These are phyloP conservation scores for Suillus sp. DNA, from an alignment of 768 basidiomycete species.

Conservation along the genomic window DNA sequence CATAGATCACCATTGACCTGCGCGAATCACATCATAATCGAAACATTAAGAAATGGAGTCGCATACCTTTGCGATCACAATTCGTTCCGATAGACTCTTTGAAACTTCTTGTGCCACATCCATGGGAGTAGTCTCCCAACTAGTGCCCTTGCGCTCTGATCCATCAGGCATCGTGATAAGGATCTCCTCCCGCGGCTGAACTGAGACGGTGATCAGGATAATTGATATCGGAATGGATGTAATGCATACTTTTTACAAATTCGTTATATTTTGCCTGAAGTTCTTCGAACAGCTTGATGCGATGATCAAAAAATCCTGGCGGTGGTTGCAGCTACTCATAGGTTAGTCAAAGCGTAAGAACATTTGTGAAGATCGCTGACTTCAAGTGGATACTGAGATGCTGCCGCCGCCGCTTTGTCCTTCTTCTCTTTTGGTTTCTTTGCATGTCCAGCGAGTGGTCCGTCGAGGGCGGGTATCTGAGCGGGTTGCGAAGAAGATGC, in stretches of 20 bases:
- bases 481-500: constrained; percentile 57
- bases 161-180: constrained; percentile 86
- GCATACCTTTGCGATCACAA: constrained; percentile 90
- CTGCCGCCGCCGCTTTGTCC: constrained; percentile 32
- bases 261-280: constrained; percentile 84
- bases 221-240: constrained; percentile 1
- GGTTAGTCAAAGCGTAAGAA: constrained; percentile 3
- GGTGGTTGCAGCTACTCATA: constrained; percentile 67
- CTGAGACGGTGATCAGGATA: constrained; percentile 27
- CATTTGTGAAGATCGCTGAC: constrained; percentile 36
- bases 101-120: constrained; percentile 86
- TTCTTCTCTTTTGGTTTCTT: constrained; percentile 51
- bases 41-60: not conserved
- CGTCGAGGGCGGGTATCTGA: constrained; percentile 47
- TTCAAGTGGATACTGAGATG: constrained; percentile 62
- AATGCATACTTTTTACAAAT: constrained; percentile 65
- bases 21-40: constrained; percentile 8
- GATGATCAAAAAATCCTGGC: constrained; percentile 86
- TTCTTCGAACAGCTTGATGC: constrained; percentile 87
- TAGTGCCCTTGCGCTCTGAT: constrained; percentile 75
- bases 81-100: constrained; percentile 82
- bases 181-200: constrained; percentile 83
- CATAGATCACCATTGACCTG: constrained; percentile 87
- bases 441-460: constrained; percentile 41
- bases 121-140: constrained; percentile 96